Base-by-base conservation (phyloP, 2,329 filamentous ascomycete genomes). In the Cryphonectria naterciae region DNA sequence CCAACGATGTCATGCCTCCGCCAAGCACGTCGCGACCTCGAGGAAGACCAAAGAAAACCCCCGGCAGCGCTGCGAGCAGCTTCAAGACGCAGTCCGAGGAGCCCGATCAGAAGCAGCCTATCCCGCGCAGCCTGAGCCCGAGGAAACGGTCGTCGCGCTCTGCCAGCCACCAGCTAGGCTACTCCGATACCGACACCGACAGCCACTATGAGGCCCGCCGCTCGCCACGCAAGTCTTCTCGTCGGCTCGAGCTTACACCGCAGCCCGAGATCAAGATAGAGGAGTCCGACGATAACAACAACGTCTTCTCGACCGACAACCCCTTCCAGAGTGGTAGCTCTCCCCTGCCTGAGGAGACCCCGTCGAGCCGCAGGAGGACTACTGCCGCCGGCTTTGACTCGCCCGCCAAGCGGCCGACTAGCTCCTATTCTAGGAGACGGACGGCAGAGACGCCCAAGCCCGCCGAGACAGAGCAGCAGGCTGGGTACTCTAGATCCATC, bases 311-410 rank as follows among this genome's bases (percentile, higher is more conserved):
- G 1, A 88, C 91, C 75, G 94, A 98, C 68, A 98, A 98, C 77
- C 95, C 95, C 0, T 98, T 98, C 78, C 95, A 98, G 79, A 93
- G 92, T 78, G 92, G 94, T 56, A 92, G 91, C 79, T 92, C 93
- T 13, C 91, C 93, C 1, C 81, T 86, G 7, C 78, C 83, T n/a
- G 81, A 85, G 39, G 84, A 83, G 78, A 83, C 84, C 39, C 82
- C 87, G 32, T 82, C 79, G 74, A 81, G 82, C 71, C 85, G 87
- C 58, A 83, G 87, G 73, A 85, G 84, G 75, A 85, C 85, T n/a
- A 10, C 37, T 39, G 37, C 37, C 37, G 77, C 80, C 2, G 83
- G 79, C 25, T 78, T 80, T 28, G 83, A 85, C 7, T 77, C 76
- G 13, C 68, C 75, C 15, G 77, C 80, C n/a, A 78, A 79, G 63